Evolutionary conservation across 2,329 filamentous ascomycete genomes (phyloP).

Genomic region (Hypoxylon sp.): DNA sequence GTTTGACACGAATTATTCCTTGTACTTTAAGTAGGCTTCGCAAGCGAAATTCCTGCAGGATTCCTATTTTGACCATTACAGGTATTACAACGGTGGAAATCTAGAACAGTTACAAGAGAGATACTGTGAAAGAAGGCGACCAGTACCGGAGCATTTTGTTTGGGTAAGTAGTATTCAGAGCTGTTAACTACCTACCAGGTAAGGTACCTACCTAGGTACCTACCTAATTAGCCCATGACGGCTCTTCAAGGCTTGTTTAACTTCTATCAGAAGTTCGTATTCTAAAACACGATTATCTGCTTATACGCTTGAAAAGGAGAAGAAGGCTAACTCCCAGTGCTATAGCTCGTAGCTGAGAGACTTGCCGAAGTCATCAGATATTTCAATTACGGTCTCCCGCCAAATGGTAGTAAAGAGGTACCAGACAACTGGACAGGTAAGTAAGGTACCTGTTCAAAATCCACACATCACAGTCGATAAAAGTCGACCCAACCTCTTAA

Average conservation of each 20-base stretch:
- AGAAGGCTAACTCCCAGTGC: slow-evolving; percentile 8
- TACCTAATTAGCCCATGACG: no score
- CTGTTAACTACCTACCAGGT: not conserved
- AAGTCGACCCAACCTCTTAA: not conserved
- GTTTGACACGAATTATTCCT: not conserved
- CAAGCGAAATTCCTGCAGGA: not conserved
- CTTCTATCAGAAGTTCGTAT: no score
- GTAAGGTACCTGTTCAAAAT: slow-evolving; percentile 15
- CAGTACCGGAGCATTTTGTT: slow-evolving; percentile 27
- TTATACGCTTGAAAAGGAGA: no score
- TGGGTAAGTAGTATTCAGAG: slow-evolving; percentile 19
- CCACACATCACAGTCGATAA: not conserved
- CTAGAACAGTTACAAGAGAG: not conserved
- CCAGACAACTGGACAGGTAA: slow-evolving; percentile 1
- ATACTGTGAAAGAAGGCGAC: not conserved
- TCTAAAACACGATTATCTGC: no score
- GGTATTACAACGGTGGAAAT: slow-evolving; percentile 21
- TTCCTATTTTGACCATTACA: not conserved
- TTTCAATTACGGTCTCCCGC: slow-evolving; percentile 11
- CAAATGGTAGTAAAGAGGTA: not conserved
- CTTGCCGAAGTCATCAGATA: slow-evolving; percentile 18
- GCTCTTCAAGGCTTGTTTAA: not conserved
- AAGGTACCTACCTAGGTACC: not conserved
- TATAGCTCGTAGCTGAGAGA: slow-evolving; percentile 25
- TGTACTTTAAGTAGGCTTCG: slow-evolving; percentile 20